These are phyloP conservation scores for Isatis tinctoria DNA, from an alignment of 345 rosid species.

Conservation along the genomic window DNA sequence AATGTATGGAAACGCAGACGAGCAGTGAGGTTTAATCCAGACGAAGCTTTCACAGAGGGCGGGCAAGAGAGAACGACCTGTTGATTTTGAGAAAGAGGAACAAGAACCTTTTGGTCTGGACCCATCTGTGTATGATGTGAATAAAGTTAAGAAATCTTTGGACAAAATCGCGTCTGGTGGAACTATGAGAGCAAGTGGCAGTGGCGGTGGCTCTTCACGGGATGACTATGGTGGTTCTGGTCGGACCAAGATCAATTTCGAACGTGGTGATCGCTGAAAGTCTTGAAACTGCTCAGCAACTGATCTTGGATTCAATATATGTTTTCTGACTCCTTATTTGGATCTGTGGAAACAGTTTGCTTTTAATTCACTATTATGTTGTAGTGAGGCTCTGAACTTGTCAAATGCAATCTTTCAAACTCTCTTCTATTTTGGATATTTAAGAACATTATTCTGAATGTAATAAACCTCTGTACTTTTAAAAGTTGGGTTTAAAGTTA, in stretches of 20 bases:
- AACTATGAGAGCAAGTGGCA: slow-evolving; percentile 79
- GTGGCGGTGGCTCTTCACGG: slow-evolving; percentile 75
- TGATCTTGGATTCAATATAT: neutral
- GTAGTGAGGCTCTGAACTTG: neutral
- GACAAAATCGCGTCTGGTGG: slow-evolving; percentile 82
- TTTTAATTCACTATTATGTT: slow-evolving; percentile 11
- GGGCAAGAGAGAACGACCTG: slow-evolving; percentile 75
- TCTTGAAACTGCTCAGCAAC: neutral
- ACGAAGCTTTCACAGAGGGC: slow-evolving; percentile 66
- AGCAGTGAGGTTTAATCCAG: slow-evolving; percentile 83
- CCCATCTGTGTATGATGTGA: slow-evolving; percentile 74
- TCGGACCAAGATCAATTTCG: slow-evolving; percentile 78
- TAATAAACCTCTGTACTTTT: neutral
- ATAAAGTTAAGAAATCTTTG: slow-evolving; percentile 77
- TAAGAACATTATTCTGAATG: neutral
- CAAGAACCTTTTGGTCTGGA: slow-evolving; percentile 93
- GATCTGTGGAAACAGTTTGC: slow-evolving; percentile 16
- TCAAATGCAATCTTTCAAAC: slow-evolving; percentile 6
- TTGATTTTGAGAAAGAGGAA: slow-evolving; percentile 87
- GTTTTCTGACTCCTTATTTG: neutral
- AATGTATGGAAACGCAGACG: slow-evolving; percentile 78
- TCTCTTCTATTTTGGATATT: neutral
- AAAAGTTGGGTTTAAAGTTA: neutral
- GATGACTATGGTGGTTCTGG: slow-evolving; percentile 77
- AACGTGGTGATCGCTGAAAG: slow-evolving; percentile 46